Conservation (phyloP, 1,139 yeast species). For the Hanseniaspora uvarum region DNA sequence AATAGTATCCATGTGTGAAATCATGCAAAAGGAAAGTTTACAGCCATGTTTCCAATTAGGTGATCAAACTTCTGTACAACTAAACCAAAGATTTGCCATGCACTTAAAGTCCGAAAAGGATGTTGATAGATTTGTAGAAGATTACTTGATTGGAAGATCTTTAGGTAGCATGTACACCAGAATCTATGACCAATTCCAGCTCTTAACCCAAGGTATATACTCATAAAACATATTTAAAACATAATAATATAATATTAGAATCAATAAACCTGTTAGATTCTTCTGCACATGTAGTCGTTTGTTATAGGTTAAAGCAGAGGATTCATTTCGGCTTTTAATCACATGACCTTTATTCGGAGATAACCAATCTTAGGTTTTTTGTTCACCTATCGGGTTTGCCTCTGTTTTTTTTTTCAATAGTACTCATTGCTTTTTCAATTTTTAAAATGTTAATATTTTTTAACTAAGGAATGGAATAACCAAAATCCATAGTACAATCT, state of each 20-base stretch:
- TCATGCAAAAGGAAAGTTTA: constrained; percentile 84
- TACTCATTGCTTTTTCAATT: neutral
- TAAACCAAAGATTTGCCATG: constrained; percentile 71
- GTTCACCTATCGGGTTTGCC: too few relatives aligned
- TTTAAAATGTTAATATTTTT: neutral
- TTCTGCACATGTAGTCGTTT: too few relatives aligned
- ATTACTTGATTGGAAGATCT: constrained; percentile 62
- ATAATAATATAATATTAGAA: too few relatives aligned
- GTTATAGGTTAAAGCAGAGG: too few relatives aligned
- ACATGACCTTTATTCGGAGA: neutral
- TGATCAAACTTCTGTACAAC: constrained; percentile 63
- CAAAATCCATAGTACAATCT: neutral
- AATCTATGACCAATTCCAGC: constrained; percentile 85
- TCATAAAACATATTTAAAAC: constrained; percentile 36
- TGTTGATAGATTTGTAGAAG: constrained; percentile 67
- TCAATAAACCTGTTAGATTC: too few relatives aligned
- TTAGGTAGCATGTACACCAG: constrained; percentile 84
- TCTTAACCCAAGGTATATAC: constrained; percentile 88
- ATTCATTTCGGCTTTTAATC: neutral
- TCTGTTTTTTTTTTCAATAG: neutral
- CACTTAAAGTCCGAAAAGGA: constrained; percentile 59
- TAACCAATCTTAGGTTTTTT: too few relatives aligned
- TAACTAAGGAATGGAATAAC: neutral
- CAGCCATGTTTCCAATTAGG: constrained; percentile 90
- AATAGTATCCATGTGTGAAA: constrained; percentile 68